Evolutionary conservation across 164 flowering plant species (phyloP), one percentile per base, ranked within the genome.

Genomic region (Liquidambar formosana): DNA sequence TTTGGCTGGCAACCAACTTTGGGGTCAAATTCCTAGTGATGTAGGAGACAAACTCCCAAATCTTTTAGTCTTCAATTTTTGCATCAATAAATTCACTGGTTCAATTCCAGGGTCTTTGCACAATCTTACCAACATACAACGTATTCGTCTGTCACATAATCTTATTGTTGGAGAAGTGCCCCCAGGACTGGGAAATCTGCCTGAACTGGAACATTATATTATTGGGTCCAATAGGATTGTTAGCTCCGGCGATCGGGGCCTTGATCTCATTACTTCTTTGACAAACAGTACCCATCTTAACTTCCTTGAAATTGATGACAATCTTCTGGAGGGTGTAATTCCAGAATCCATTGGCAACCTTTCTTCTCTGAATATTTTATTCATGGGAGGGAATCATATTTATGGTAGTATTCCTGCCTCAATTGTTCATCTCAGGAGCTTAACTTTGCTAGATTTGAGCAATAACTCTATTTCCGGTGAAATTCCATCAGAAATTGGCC

Each of bases 301-400:
- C 8, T 53, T 52, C 18, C 76, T 88, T 5, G 81, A 75, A 0
- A 10, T 84, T 6, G 82, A 73, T 52, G 76, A 60, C 18, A 88
- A 88, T 71, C 64, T 8, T 46, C 33, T 88, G 3, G 75, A 67
- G 28, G n/a, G n/a, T n/a, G n/a, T n/a, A n/a, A n/a, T n/a, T n/a
- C n/a, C n/a, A n/a, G n/a, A n/a, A n/a, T n/a, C 90, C 10, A 68
- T 84, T 10, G 86, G 80, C 10, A 78, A 83, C 66, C 84, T 88
- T 27, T 84, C 57, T 8, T 33, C 0, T 15, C 77, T 82, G 8
- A 19, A 60, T 1, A 64, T 51, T 8, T 26, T 84, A 3, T n/a
- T n/a, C n/a, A n/a, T n/a, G n/a, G n/a, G n/a, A n/a, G n/a, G n/a
- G n/a, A n/a, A n/a, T n/a, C n/a, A 46, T 1, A 69, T 86, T 4